phyloP scores from a whole-genome alignment of 106 monocot genomes.

The Acorus gramineus region DNA sequence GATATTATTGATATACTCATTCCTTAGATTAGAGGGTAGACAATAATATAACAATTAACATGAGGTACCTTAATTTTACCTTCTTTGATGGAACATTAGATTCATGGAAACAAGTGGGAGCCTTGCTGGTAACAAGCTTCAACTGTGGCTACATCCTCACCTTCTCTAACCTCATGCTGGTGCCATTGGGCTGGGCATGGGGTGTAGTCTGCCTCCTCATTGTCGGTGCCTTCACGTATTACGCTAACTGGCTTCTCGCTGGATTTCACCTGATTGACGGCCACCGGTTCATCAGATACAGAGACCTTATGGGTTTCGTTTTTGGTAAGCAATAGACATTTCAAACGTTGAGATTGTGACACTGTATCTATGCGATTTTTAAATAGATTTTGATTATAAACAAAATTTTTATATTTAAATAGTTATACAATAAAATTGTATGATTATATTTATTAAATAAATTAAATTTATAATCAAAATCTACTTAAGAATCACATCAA shows the following conservation, averaged over 20 bases:
- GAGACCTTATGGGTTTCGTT: constrained; percentile 48
- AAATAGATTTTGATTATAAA: too few species aligned
- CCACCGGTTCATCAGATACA: constrained; percentile 45
- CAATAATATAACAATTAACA: too few species aligned
- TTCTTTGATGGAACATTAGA: constrained; percentile 5
- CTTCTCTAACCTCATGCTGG: constrained; percentile 57
- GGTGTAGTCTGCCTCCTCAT: constrained; percentile 23
- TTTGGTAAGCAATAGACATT: constrained; percentile 15
- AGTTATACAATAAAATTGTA: too few species aligned
- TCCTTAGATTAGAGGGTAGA: neutral
- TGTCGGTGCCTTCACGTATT: constrained; percentile 30
- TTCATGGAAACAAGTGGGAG: constrained; percentile 50
- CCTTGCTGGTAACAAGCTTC: constrained; percentile 31
- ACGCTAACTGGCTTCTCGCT: constrained; percentile 50
- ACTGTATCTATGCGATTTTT: too few species aligned
- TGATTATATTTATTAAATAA: too few species aligned
- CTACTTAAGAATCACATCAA: too few species aligned
- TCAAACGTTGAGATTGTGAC: too few species aligned
- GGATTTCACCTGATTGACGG: constrained; percentile 35
- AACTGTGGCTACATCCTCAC: constrained; percentile 59
- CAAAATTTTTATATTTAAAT: too few species aligned
- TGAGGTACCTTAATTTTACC: neutral
- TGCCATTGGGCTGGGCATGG: constrained; percentile 47
- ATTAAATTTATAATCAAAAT: too few species aligned
- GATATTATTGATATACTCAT: neutral